Percentiles rank a stretch among this genome's conserved stretches.
These are phyloP conservation scores for Phlebiopsis flavidoalba DNA, from an alignment of 768 basidiomycete genomes.

Conservation along the genomic window DNA sequence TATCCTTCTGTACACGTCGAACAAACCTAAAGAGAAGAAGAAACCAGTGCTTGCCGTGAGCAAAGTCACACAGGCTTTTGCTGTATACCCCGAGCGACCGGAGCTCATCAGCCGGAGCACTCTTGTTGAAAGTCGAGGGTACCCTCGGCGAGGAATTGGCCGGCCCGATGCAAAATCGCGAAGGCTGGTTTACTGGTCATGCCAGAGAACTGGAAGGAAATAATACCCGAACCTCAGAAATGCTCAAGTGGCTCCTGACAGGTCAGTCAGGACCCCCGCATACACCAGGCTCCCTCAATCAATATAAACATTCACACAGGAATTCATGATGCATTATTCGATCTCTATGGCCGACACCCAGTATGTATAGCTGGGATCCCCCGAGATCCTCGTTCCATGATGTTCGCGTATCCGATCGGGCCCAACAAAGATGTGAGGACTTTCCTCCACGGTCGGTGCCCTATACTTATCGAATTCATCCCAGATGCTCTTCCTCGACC, in stretches of 20 bases:
- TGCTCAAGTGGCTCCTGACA: constrained; percentile 88
- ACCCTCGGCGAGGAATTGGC: constrained; percentile 70
- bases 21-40: constrained; percentile 72
- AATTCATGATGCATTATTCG: constrained; percentile 85
- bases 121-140: constrained; percentile 89
- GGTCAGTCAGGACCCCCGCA: constrained; percentile 45
- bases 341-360: constrained; percentile 83
- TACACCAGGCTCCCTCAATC: not conserved
- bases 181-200: constrained; percentile 89
- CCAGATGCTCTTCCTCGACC: constrained; percentile 83
- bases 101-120: constrained; percentile 86
- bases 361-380: constrained; percentile 83
- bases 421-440: constrained; percentile 71
- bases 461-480: not conserved
- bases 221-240: constrained; percentile 65
- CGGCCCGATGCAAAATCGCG: constrained; percentile 58
- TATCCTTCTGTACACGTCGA: constrained; percentile 56
- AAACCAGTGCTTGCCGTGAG: constrained; percentile 65
- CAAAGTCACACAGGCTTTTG: constrained; percentile 79
- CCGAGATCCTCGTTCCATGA: constrained; percentile 71
- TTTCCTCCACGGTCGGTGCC: not conserved
- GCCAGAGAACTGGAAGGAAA: constrained; percentile 76
- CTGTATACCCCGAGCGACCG: constrained; percentile 94
- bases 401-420: constrained; percentile 94
- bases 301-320: not conserved